phyloP scores from a whole-genome alignment of 129 eudicot genomes.

The Helianthus tuberosus region DNA sequence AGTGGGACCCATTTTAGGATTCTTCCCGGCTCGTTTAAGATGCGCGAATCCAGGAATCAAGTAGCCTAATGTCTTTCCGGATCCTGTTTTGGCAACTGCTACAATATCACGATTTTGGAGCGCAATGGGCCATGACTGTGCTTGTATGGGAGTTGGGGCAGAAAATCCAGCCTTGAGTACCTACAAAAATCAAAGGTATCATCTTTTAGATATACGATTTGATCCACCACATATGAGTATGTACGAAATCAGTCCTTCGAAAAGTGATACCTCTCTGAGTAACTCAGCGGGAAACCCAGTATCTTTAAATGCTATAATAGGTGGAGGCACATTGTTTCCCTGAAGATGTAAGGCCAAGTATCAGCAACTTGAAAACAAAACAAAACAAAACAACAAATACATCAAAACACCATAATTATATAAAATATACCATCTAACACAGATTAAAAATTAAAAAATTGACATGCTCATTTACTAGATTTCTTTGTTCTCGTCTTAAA shows the following conservation, averaged over 20 bases:
- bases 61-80: slow-evolving; percentile 95
- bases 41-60: slow-evolving; percentile 85
- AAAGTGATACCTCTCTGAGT: slow-evolving; percentile 71
- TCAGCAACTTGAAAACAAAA: slow-evolving; percentile 26
- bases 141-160: slow-evolving; percentile 96
- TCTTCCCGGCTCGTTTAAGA: slow-evolving; percentile 63
- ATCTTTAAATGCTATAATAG: slow-evolving; percentile 75
- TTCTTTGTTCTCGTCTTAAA: neutral
- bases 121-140: slow-evolving; percentile 99
- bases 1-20: slow-evolving; percentile 81
- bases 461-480: slow-evolving; percentile 2
- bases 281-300: slow-evolving; percentile 87
- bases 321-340: slow-evolving; percentile 81
- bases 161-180: slow-evolving; percentile 77
- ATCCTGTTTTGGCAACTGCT: slow-evolving; percentile 96
- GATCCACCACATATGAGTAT: slow-evolving; percentile 67
- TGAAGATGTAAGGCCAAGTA: slow-evolving; percentile 32
- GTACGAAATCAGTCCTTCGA: slow-evolving; percentile 44
- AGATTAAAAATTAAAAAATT: neutral
- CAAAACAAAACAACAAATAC: slow-evolving; percentile 8
- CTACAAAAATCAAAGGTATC: slow-evolving; percentile 55
- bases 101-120: slow-evolving; percentile 87
- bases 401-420: neutral
- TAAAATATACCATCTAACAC: slow-evolving; percentile 6
- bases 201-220: slow-evolving; percentile 28